Evolutionary conservation across 176 grass and related monocot genomes (phyloP).

Genomic region (Rhipidocladum racemiflorum): DNA sequence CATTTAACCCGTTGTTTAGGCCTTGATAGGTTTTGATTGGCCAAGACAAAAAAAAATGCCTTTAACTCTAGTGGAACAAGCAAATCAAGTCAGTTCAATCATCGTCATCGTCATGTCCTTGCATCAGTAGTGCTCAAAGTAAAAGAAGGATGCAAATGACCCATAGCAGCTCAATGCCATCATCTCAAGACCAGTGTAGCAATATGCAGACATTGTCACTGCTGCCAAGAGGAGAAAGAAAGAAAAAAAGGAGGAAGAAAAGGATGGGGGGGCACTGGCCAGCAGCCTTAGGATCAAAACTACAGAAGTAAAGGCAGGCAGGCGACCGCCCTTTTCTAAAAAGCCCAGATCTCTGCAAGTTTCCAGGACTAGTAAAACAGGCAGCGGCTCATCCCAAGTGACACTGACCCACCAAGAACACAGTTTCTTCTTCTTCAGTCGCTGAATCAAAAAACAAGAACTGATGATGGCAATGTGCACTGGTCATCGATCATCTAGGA

Average conservation of each 20-base stretch:
- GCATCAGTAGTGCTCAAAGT: slow-evolving; percentile 12
- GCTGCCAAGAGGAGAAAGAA: slow-evolving; percentile 21
- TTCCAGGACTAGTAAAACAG: slow-evolving; percentile 30
- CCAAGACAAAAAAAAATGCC: slow-evolving; percentile 19
- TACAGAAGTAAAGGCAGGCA: slow-evolving; percentile 42
- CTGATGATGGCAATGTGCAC: slow-evolving; percentile 17
- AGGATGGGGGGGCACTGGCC: slow-evolving; percentile 18
- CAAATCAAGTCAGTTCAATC: slow-evolving; percentile 31
- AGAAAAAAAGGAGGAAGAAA: background rate
- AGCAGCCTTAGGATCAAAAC: slow-evolving; percentile 59
- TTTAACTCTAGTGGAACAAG: slow-evolving; percentile 3
- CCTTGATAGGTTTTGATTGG: background rate
- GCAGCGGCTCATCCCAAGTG: slow-evolving; percentile 9
- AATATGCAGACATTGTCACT: slow-evolving; percentile 51
- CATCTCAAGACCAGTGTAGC: slow-evolving; percentile 32
- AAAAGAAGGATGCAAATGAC: slow-evolving; percentile 36
- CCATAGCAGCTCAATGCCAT: slow-evolving; percentile 55
- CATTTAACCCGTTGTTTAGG: background rate
- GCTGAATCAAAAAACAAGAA: slow-evolving; percentile 47
- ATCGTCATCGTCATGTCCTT: slow-evolving; percentile 8
- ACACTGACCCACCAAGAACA: slow-evolving; percentile 43
- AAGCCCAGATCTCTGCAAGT: slow-evolving; percentile 37
- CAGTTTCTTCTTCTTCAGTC: slow-evolving; percentile 22
- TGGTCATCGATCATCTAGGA: background rate
- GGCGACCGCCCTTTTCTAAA: slow-evolving; percentile 26